A percentile compares a stretch with the other conserved stretches of the same genome.
Conservation (phyloP, 2,329 filamentous ascomycete genomes). For the Ophiostoma tasmaniense region DNA sequence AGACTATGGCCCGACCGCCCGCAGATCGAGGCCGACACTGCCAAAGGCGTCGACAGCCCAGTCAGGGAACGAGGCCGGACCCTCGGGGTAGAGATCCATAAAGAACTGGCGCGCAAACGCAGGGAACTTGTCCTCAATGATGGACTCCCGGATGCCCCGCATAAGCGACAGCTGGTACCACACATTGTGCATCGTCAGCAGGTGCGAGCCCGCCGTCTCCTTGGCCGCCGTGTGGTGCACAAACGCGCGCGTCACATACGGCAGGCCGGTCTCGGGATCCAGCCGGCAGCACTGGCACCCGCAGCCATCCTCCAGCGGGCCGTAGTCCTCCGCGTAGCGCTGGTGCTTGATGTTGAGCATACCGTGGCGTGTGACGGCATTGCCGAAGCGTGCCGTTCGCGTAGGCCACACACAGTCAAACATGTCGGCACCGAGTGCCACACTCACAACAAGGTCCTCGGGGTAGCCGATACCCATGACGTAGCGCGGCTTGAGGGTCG, state of each 20-base stretch:
- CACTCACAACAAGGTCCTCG: slow-evolving; percentile 87
- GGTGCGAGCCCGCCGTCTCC: slow-evolving; percentile 81
- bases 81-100: slow-evolving; percentile 57
- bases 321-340: slow-evolving; percentile 68
- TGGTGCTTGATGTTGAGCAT: slow-evolving; percentile 78
- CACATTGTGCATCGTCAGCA: slow-evolving; percentile 91
- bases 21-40: slow-evolving; percentile 69
- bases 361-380: slow-evolving; percentile 74
- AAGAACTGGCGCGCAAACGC: slow-evolving; percentile 75
- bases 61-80: slow-evolving; percentile 54
- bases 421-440: slow-evolving; percentile 95
- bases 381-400: slow-evolving; percentile 89
- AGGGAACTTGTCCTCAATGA: slow-evolving; percentile 74
- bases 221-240: slow-evolving; percentile 88
- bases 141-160: slow-evolving; percentile 63
- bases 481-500: slow-evolving; percentile 89
- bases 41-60: slow-evolving; percentile 79
- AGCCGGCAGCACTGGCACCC: slow-evolving; percentile 68
- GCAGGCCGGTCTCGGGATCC: slow-evolving; percentile 38
- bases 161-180: slow-evolving; percentile 86
- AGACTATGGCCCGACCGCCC: not conserved
- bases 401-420: slow-evolving; percentile 99
- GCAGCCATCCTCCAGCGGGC: slow-evolving; percentile 75
- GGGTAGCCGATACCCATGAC: slow-evolving; percentile 99
- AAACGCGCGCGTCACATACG: slow-evolving; percentile 80